A percentile compares a stretch with the other conserved stretches of the same genome.
Evolutionary conservation across 306 rosid genomes (phyloP).

Genomic region (Trifolium pratense): DNA sequence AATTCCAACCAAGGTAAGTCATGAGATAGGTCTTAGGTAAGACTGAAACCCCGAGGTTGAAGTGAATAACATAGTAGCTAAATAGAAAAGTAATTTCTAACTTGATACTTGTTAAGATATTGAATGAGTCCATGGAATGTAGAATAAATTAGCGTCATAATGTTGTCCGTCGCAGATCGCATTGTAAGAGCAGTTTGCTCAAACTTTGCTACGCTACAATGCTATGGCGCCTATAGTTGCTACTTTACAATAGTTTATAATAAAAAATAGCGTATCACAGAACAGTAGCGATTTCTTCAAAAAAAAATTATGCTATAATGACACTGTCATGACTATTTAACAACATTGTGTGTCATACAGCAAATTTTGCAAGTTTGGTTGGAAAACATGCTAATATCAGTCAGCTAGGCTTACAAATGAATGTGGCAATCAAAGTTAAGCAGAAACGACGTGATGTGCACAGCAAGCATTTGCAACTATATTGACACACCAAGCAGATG

Average conservation of each 20-base stretch:
- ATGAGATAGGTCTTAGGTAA: background rate
- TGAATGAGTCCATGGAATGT: background rate
- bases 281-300: background rate
- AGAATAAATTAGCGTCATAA: background rate
- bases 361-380: background rate
- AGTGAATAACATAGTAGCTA: background rate
- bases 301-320: background rate
- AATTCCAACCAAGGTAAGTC: background rate
- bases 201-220: background rate
- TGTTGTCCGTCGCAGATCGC: background rate
- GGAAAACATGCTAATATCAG: background rate
- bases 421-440: background rate
- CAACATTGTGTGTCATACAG: background rate
- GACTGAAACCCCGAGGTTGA: constrained; percentile 8
- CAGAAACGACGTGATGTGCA: background rate
- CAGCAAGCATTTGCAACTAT: too few species aligned
- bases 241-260: background rate
- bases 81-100: background rate
- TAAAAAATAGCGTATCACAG: background rate
- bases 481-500: too few species aligned
- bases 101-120: background rate
- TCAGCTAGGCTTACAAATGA: background rate
- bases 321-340: background rate
- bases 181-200: background rate
- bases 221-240: background rate